These are phyloP conservation scores for Penicillium desertorum DNA, from an alignment of 495 filamentous ascomycete genomes.

Conservation along the genomic window DNA sequence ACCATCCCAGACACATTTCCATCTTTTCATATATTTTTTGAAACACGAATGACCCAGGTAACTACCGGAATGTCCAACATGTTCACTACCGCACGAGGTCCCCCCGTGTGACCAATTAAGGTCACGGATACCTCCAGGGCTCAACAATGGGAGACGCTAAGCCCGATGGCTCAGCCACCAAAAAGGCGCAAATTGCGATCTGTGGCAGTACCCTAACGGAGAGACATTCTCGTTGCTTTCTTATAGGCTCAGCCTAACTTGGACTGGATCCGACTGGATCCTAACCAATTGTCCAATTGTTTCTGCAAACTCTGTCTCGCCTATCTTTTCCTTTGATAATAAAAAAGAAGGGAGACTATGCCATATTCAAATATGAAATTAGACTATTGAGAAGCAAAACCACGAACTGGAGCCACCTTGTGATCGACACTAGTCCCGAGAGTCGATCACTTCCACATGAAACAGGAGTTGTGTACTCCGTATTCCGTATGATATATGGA, in stretches of 20 bases:
- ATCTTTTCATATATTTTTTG: background rate
- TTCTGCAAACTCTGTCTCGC: background rate
- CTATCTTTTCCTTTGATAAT: conserved; percentile 2
- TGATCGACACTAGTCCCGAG: conserved; percentile 32
- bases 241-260: background rate
- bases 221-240: conserved; percentile 1
- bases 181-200: conserved; percentile 1
- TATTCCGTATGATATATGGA: background rate
- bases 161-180: conserved; percentile 9
- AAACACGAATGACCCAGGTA: background rate
- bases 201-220: conserved; percentile 2
- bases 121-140: background rate
- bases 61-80: background rate
- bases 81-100: background rate
- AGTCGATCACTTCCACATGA: conserved; percentile 35
- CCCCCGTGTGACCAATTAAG: background rate
- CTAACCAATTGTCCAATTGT: conserved; percentile 2
- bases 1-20: background rate
- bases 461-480: conserved; percentile 11
- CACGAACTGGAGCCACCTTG: conserved; percentile 16
- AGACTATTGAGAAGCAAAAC: conserved; percentile 16
- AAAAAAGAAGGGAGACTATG: background rate
- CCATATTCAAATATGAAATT: background rate
- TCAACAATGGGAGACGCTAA: conserved; percentile 11
- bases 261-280: conserved; percentile 2